Base-by-base conservation (phyloP, 1,284 basidiomycete species). In the Moniliella sp. region DNA sequence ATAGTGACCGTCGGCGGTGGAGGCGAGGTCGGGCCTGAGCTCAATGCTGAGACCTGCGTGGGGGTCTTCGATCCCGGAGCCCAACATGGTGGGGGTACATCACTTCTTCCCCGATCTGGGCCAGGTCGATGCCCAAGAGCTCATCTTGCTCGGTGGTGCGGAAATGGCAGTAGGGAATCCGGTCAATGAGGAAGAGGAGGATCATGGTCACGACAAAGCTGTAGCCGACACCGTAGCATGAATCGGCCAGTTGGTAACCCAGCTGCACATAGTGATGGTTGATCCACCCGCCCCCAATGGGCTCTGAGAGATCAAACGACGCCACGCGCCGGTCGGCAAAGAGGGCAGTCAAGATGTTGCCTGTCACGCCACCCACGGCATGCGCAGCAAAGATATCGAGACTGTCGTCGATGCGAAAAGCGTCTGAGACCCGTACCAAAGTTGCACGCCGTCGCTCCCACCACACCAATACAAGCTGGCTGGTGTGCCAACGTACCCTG, bases 391-490 rank as follows among this genome's bases (percentile, higher is more conserved):
- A 93, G 61, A 91, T 63, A 52, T 70, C 68, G 36, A 67, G 62
- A 4, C 63, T 56, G 33, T 59, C 56, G 21, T 59, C 54, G 41
- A 49, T 47, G 74, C 56, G 51, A 51, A 27, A 17, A 46, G 31
- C 36, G 79, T 63, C 93, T 94, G 64, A 94, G 69, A 60, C 84
- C 79, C 13, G 86, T 94, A 11, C 78, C 81, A 55, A 83, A 91
- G 66, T 94, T 94, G 67, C 79, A 84, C 1, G 73, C 62, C 0
- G 77, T 74, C 16, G 77, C 84, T 2, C 75, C 77, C 48, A 84
- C 64, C 53, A 88, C 69, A 32, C 88, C 53, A 31, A 57, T 50
- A 49, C 5, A 57, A 37, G 10, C 50, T 39, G 1, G 50, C 48
- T 2, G 50, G 50, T 3, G 50, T 48, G 15, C 47, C 56, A 11